Base-by-base conservation (phyloP, 371 early-diverging fungal species). In the Circinella minor region DNA sequence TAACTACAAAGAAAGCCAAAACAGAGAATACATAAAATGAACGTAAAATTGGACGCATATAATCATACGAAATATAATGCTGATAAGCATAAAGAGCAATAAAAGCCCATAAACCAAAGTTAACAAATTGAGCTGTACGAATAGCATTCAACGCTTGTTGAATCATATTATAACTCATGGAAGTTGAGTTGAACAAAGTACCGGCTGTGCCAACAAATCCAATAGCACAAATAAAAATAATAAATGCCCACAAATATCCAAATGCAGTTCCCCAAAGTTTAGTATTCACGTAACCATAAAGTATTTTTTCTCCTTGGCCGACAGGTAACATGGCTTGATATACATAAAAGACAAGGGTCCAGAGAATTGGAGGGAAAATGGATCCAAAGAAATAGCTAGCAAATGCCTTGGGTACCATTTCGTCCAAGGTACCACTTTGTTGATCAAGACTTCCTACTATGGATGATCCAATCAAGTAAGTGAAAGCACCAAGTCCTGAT, bases 31-130 rank as follows among this genome's bases (percentile, higher is more conserved):
- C 46, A 4, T 43, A 37, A 46, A 63, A 63, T 14, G 63, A 3
- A n/a, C 34, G 34, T 15, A 63, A 15, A 38, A 63, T 38, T 17
- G 43, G 63, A 6, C 48, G 47, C 17, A 47, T 47, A 20, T 4
- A 13, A 11, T 14, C 14, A 15, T 15, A 63, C 20, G 47, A 46
- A 8, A 4, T 3, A 3, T 38, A 47, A 10, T 18, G 15, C 20
- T 63, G 63, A 13, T 46, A n/a, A 13, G 17, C 34, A 38, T 20
- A 63, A 47, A 63, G 20, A 14, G 46, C 47, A 18, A 39, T 11
- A 14, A 46, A 63, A 47, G 63, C 63, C 63, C 63, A 63, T 27
- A 63, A 34, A 47, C 63, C 63, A 47, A 38, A 63, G 34, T 39
- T 63, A 27, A 63, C 27, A 34, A 63, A 63, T 15, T 63, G 47